Conservation (phyloP, 2,329 filamentous ascomycete genomes). For the Beauveria sp. region DNA sequence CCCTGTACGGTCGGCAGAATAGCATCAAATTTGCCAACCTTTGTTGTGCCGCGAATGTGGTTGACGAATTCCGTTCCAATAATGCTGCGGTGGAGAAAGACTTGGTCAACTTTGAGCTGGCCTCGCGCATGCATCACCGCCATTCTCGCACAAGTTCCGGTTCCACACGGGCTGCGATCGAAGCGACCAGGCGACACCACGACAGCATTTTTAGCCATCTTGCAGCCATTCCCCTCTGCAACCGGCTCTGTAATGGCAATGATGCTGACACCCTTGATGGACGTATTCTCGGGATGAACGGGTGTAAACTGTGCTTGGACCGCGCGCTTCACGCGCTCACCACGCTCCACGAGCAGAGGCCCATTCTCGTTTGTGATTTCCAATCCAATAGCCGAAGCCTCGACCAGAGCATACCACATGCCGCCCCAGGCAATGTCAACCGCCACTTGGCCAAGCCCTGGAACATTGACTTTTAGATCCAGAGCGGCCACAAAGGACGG, state of each 20-base stretch:
- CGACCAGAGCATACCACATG: conserved; percentile 36
- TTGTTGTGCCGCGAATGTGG: conserved; percentile 28
- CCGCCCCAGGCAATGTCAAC: conserved; percentile 41
- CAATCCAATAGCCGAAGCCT: conserved; percentile 29
- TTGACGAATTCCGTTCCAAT: conserved; percentile 35
- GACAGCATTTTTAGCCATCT: conserved; percentile 30
- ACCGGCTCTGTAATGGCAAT: conserved; percentile 31
- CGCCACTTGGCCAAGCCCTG: conserved; percentile 29
- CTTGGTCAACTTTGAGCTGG: conserved; percentile 27
- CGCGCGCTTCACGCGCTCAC: conserved; percentile 34
- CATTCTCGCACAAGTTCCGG: conserved; percentile 35
- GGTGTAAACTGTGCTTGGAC: conserved; percentile 28
- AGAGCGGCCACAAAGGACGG: conserved; percentile 34
- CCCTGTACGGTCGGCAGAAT: conserved; percentile 34
- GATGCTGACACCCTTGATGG: conserved; percentile 32
- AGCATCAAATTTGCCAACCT: conserved; percentile 30
- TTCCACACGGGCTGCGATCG: conserved; percentile 39
- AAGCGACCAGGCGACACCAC: conserved; percentile 38
- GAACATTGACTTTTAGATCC: conserved; percentile 31
- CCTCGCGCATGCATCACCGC: conserved; percentile 35
- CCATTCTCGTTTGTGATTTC: conserved; percentile 25
- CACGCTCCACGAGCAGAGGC: conserved; percentile 31
- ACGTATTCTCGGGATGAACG: conserved; percentile 34
- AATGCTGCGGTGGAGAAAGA: conserved; percentile 32
- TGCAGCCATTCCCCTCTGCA: conserved; percentile 16